Evolutionary conservation across 345 rosid genomes (phyloP), one percentile per base, ranked within the genome.

Genomic region (Hirschfeldia incana): DNA sequence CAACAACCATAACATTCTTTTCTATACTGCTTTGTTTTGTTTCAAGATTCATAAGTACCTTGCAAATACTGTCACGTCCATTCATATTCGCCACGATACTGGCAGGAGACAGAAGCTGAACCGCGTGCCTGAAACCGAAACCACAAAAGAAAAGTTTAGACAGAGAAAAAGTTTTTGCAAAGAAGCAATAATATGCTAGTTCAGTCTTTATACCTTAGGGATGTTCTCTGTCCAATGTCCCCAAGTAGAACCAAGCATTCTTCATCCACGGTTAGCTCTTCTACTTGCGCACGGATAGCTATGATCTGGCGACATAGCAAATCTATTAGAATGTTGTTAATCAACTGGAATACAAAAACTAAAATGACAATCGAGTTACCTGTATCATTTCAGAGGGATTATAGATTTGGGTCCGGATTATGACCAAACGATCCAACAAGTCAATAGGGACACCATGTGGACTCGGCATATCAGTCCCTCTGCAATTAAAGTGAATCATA

Each of bases 381-480:
- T 93, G 98, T 79, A 95, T 91, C 94, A 91, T 93, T 78, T 95
- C 99, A 11, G 96, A 90, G 42, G 94, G 98, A 65, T 96, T 92
- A 81, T 93, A 93, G 32, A 86, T 88, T 61, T 90, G 93, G 3
- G 98, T 92, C 39, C 94, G 88, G 80, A 95, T 85, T 3, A 95
- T 95, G 80, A 88, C 97, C 83, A 95, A 76, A 1, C 98, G 92
- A 65, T 92, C 98, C 87, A 93, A 85, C 55, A 95, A 82, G 88
- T 95, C 99, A 16, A 95, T 92, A 65, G 99, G 97, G 65, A 95
- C 87, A 78, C 99, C 98, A 76, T 93, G 99, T 42, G 98, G 99
- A 74, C 99, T 91, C 42, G 88, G 85, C 97, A 90, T 93, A 80
- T 93, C 99, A 13, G 99, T 93, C 16, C 99, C 99, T 80, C 99